Conservation (phyloP, 2,329 filamentous ascomycete genomes). For the Dactylellina haptotyla region DNA sequence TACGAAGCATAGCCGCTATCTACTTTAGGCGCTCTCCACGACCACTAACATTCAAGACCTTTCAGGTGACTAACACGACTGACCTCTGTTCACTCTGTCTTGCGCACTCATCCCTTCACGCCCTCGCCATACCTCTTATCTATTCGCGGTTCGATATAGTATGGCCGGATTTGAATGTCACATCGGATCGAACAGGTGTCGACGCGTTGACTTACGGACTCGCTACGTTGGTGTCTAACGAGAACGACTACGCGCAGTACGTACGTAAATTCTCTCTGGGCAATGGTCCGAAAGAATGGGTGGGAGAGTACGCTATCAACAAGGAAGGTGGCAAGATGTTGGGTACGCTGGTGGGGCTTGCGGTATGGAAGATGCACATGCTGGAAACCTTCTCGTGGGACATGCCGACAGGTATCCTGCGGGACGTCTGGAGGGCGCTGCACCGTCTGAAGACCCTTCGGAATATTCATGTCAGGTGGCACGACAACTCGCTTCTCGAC, state of each 20-base stretch:
- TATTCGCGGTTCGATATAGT: constrained; percentile 89
- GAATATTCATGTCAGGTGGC: constrained; percentile 82
- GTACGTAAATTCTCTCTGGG: constrained; percentile 84
- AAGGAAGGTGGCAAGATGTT: constrained; percentile 90
- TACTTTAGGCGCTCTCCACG: background rate
- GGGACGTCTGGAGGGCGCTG: constrained; percentile 82
- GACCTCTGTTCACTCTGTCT: constrained; percentile 81
- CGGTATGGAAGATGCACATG: constrained; percentile 82
- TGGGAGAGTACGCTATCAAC: constrained; percentile 81
- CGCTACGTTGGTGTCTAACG: constrained; percentile 80
- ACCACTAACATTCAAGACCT: constrained; percentile 24
- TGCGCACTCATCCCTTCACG: constrained; percentile 80
- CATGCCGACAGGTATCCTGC: constrained; percentile 84
- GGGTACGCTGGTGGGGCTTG: constrained; percentile 81
- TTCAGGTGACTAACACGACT: constrained; percentile 81
- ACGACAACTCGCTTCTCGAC: constrained; percentile 73
- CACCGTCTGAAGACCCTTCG: constrained; percentile 72
- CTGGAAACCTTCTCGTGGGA: constrained; percentile 87
- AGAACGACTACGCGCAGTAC: constrained; percentile 80
- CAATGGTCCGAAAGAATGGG: constrained; percentile 82
- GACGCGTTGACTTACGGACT: constrained; percentile 85
- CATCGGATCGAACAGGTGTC: constrained; percentile 76
- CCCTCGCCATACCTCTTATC: constrained; percentile 78
- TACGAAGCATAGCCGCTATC: constrained; percentile 60
- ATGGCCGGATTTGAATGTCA: constrained; percentile 78